Conservation (phyloP, 176 grass and related monocot species). For the Ensete glaucum region DNA sequence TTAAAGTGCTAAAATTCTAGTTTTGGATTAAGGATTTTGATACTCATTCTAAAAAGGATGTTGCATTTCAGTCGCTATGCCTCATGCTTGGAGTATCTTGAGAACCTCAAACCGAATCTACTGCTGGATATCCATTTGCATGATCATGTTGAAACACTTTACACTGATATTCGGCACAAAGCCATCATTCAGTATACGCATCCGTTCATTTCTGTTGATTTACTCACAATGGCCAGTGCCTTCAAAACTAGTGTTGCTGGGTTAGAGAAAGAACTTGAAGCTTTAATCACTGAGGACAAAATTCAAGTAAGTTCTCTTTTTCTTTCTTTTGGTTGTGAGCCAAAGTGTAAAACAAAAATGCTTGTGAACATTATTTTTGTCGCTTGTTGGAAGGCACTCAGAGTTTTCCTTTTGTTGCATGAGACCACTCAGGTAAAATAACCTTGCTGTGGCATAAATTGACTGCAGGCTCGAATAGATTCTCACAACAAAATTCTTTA, state of each 20-base stretch:
- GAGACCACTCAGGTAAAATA: not conserved
- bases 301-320: slow-evolving; percentile 50
- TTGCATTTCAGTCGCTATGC: slow-evolving; percentile 15
- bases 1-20: not conserved
- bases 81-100: slow-evolving; percentile 22
- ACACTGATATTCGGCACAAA: slow-evolving; percentile 25
- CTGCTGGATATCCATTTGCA: slow-evolving; percentile 24
- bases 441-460: not conserved
- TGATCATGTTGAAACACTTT: slow-evolving; percentile 20
- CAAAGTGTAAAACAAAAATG: too few relatives aligned
- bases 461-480: slow-evolving; percentile 77
- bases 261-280: slow-evolving; percentile 88
- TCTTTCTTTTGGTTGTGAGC: not conserved
- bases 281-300: slow-evolving; percentile 67
- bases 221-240: slow-evolving; percentile 78
- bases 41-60: slow-evolving; percentile 25
- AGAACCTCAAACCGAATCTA: slow-evolving; percentile 22
- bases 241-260: slow-evolving; percentile 67
- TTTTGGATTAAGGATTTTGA: not conserved
- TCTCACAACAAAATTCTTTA: slow-evolving; percentile 98
- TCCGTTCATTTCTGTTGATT: slow-evolving; percentile 94
- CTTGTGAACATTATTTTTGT: too few relatives aligned
- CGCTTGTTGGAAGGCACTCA: not conserved
- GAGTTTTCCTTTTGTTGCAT: not conserved
- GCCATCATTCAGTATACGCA: slow-evolving; percentile 92